Conservation (phyloP, 805 yeast genomes). For the Myxozyma melibiosi region DNA sequence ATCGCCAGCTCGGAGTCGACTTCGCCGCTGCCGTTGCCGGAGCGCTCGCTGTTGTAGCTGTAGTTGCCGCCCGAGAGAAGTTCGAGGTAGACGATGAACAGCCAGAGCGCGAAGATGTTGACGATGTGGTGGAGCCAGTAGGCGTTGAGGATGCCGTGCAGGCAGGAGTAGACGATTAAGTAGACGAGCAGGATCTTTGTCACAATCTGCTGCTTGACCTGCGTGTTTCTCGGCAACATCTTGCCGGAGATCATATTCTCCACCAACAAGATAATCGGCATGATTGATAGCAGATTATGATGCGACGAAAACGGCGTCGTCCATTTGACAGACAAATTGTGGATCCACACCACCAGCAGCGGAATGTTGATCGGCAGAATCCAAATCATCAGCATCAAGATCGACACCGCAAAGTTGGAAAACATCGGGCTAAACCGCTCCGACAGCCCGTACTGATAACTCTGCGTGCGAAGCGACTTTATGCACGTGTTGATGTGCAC, state of each 20-base stretch:
- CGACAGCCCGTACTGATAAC: background rate
- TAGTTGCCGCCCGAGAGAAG: background rate
- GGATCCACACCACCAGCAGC: slow-evolving; percentile 75
- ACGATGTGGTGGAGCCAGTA: slow-evolving; percentile 81
- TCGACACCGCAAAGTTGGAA: slow-evolving; percentile 61
- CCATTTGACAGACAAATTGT: slow-evolving; percentile 77
- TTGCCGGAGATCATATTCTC: slow-evolving; percentile 57
- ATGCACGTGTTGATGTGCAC: slow-evolving; percentile 60
- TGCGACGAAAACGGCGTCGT: slow-evolving; percentile 85
- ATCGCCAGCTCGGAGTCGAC: background rate
- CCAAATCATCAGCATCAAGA: slow-evolving; percentile 72
- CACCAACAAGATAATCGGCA: slow-evolving; percentile 67
- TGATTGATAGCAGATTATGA: slow-evolving; percentile 75
- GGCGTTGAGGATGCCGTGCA: slow-evolving; percentile 78
- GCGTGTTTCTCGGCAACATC: slow-evolving; percentile 48
- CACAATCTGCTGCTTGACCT: slow-evolving; percentile 39
- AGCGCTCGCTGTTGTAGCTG: background rate
- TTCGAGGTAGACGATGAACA: slow-evolving; percentile 28
- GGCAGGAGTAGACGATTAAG: slow-evolving; percentile 59
- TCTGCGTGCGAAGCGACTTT: slow-evolving; percentile 15
- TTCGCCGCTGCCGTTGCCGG: background rate
- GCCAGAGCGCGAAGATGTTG: slow-evolving; percentile 52
- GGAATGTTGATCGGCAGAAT: slow-evolving; percentile 79
- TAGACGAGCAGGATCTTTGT: slow-evolving; percentile 51
- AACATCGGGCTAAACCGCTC: slow-evolving; percentile 38